Base-by-base conservation (phyloP, 2,329 filamentous ascomycete species). In the Bertia moriformis region DNA sequence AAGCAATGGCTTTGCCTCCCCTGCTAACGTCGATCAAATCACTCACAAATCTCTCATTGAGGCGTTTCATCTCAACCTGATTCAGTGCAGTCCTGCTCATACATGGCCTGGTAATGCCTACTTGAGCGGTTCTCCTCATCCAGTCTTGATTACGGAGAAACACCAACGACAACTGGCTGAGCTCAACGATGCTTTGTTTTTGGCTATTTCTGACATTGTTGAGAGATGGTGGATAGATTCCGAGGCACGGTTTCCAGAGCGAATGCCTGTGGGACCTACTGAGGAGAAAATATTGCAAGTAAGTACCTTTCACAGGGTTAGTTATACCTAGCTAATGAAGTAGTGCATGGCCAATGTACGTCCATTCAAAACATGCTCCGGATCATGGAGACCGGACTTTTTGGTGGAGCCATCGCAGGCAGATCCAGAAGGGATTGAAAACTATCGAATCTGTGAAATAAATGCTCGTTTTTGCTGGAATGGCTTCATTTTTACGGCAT, bases 221-320 rank as follows among this genome's bases (percentile, higher is more conserved):
- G 44, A 50, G 18, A 39, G 51, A 43, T 55, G 51, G 51, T 51
- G 47, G 46, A 44, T 44, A 2, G 52, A 55, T 35, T 5, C 22
- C 0, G 33, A 45, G 5, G 47, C 51, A 2, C 15, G 38, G 2
- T 49, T 55, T 18, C 47, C 50, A 3, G 24, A 38, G 5, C 41
- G 48, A 2, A 51, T 54, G 51, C 51, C 51, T 4, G 38, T 54
- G 20, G 51, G 53, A 32, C 29, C 41, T 1, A 39, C 47, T 3
- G 51, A 51, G 27, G 51, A 53, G 30, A 42, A 45, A 18, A 37
- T 52, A 3, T 30, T 54, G 19, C 42, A 38, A 17, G 50, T 50
- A 48, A 27, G 22, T n/a, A n/a, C n/a, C n/a, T n/a, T n/a, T n/a
- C n/a, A n/a, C n/a, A n/a, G n/a, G n/a, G n/a, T n/a, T n/a, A n/a